Percentiles rank a stretch among this genome's conserved stretches.
Evolutionary conservation across 2,329 filamentous ascomycete species (phyloP).

Genomic region (Calonectria fujianensis): DNA sequence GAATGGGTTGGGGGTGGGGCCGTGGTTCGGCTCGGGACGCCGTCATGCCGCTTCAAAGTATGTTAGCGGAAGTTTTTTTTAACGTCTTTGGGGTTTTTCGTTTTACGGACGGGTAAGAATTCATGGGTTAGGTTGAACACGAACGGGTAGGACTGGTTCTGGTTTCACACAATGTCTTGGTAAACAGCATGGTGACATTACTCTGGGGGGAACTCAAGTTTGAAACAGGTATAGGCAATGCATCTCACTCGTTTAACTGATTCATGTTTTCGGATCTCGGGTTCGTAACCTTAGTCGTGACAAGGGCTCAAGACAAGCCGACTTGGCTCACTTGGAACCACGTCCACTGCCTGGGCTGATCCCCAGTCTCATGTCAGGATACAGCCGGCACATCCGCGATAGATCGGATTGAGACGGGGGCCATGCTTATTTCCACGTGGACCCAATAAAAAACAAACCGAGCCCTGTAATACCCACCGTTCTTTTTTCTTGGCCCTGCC

Average conservation of each 20-base stretch:
- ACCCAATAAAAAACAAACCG: conserved; percentile 18
- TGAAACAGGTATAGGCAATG: conserved; percentile 14
- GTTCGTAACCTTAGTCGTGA: conserved; percentile 15
- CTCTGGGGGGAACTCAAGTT: conserved; percentile 1
- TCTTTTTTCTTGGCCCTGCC: conserved; percentile 17
- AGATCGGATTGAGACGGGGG: conserved; percentile 25
- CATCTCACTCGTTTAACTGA: conserved; percentile 18
- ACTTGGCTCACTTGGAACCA: conserved; percentile 5
- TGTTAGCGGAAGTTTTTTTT: background rate
- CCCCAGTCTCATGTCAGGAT: conserved; percentile 24
- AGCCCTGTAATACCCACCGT: conserved; percentile 22
- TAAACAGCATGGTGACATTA: conserved; percentile 7
- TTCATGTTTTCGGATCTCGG: conserved; percentile 19
- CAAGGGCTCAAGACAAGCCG: conserved; percentile 11
- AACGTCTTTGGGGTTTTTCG: background rate
- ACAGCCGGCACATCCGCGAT: conserved; percentile 22
- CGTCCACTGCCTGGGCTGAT: background rate
- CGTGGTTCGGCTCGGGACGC: conserved; percentile 23
- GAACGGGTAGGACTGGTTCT: background rate
- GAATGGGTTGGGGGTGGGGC: conserved; percentile 27
- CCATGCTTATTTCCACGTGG: conserved; percentile 24
- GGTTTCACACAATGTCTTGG: conserved; percentile 28
- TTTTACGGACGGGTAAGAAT: background rate
- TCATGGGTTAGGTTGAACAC: background rate
- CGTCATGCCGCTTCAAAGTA: background rate